phyloP scores from a whole-genome alignment of 2,329 filamentous ascomycete species.

The Pseudonectria foliicola region DNA sequence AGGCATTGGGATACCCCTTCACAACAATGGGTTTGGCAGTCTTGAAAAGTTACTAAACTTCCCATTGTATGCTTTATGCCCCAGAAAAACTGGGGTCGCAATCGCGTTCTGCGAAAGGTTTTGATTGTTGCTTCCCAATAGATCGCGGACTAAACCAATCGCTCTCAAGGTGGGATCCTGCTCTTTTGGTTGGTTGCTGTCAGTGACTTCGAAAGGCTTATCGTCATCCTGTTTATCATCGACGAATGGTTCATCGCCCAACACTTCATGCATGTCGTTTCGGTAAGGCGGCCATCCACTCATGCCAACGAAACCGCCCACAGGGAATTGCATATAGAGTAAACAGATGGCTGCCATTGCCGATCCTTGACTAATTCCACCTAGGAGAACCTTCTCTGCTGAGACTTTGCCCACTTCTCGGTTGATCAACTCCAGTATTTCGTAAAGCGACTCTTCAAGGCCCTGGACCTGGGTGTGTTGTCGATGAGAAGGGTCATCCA shows the following conservation, averaged over 20 bases:
- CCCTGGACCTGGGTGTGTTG: conserved; percentile 38
- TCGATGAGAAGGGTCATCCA: conserved; percentile 32
- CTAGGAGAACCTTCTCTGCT: conserved; percentile 37
- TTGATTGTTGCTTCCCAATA: conserved; percentile 19
- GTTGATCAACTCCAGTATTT: conserved; percentile 27
- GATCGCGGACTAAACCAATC: conserved; percentile 24
- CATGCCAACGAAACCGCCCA: conserved; percentile 41
- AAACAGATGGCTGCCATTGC: conserved; percentile 37
- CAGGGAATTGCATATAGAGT: conserved; percentile 28
- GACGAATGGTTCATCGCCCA: too few relatives aligned
- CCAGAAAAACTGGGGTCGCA: conserved; percentile 35
- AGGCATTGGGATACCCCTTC: conserved; percentile 23
- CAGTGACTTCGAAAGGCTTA: conserved; percentile 19
- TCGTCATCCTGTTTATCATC: conserved; percentile 12
- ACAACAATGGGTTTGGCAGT: conserved; percentile 26
- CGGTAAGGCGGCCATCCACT: conserved; percentile 38
- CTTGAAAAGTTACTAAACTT: too few relatives aligned
- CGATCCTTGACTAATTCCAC: conserved; percentile 48
- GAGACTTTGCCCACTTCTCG: conserved; percentile 25
- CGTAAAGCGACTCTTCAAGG: conserved; percentile 32
- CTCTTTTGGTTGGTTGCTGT: conserved; percentile 4
- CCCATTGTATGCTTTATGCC: conserved; percentile 37
- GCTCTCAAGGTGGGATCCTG: conserved; percentile 16
- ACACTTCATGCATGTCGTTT: conserved; percentile 26
- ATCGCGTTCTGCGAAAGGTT: conserved; percentile 2